phyloP scores from a whole-genome alignment of 345 rosid genomes.

The Eucalyptus marginata region DNA sequence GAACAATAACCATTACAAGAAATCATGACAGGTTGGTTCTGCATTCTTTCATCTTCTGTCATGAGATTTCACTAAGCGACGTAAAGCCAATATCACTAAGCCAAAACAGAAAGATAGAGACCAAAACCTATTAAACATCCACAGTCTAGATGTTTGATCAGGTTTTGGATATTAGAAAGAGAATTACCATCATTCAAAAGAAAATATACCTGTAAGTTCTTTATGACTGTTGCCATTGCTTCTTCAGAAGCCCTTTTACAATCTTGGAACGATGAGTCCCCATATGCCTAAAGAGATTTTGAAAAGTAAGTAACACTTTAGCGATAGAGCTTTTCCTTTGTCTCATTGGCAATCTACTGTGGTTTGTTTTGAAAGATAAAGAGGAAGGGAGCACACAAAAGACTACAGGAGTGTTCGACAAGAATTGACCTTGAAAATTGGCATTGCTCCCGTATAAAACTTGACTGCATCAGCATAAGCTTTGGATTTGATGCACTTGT shows the following conservation, averaged over 20 bases:
- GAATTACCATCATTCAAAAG: neutral
- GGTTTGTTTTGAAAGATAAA: neutral
- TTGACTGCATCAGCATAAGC: constrained; percentile 94
- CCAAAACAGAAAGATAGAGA: neutral
- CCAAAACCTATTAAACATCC: neutral
- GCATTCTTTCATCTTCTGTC: neutral
- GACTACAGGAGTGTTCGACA: neutral
- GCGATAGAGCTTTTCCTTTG: neutral
- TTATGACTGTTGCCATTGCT: constrained; percentile 57
- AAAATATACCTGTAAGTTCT: constrained; percentile 63
- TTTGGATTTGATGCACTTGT: constrained; percentile 85
- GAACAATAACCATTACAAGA: neutral
- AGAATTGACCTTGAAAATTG: constrained; percentile 72
- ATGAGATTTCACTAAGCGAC: neutral
- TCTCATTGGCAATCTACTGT: neutral
- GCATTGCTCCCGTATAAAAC: constrained; percentile 94
- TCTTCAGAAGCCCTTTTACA: constrained; percentile 97
- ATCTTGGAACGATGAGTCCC: constrained; percentile 93
- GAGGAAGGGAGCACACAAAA: neutral
- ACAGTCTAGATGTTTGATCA: neutral
- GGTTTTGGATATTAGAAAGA: neutral
- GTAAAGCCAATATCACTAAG: neutral
- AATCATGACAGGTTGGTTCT: neutral
- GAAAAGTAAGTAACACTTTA: neutral
- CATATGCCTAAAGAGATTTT: constrained; percentile 58